Evolutionary conservation across 345 rosid genomes (phyloP).

Genomic region (Conringia planisiliqua): DNA sequence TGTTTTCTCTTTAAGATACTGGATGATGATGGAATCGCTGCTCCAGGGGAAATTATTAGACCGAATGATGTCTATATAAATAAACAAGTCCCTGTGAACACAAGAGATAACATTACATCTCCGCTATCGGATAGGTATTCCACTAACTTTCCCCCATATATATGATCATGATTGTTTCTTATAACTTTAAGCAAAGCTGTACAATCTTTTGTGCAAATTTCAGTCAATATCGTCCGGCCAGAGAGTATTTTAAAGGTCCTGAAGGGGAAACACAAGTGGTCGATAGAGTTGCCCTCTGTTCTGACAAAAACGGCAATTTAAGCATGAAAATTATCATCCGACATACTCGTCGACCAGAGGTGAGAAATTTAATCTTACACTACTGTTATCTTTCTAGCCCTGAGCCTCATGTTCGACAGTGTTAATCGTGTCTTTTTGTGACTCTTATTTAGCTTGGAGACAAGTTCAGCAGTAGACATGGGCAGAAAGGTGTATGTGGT

Average conservation of each 20-base stretch:
- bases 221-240: constrained; percentile 61
- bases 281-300: constrained; percentile 76
- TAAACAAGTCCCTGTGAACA: constrained; percentile 56
- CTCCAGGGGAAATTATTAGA: constrained; percentile 90
- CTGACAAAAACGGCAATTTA: constrained; percentile 45
- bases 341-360: constrained; percentile 97
- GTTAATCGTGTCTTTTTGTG: background rate
- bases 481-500: constrained; percentile 99
- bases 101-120: constrained; percentile 32
- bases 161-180: background rate
- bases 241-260: constrained; percentile 54
- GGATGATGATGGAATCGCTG: constrained; percentile 83
- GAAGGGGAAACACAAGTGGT: constrained; percentile 85
- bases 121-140: constrained; percentile 52
- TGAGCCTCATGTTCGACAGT: constrained; percentile 1
- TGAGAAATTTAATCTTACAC: constrained; percentile 20
- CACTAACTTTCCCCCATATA: background rate
- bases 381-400: constrained; percentile 5
- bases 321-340: constrained; percentile 71
- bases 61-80: constrained; percentile 59
- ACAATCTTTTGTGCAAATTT: constrained; percentile 17
- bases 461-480: constrained; percentile 98
- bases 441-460: constrained; percentile 65
- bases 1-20: constrained; percentile 44
- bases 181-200: background rate